phyloP scores from a whole-genome alignment of 2,329 filamentous ascomycete genomes.

The Pseudogymnoascus sp. region DNA sequence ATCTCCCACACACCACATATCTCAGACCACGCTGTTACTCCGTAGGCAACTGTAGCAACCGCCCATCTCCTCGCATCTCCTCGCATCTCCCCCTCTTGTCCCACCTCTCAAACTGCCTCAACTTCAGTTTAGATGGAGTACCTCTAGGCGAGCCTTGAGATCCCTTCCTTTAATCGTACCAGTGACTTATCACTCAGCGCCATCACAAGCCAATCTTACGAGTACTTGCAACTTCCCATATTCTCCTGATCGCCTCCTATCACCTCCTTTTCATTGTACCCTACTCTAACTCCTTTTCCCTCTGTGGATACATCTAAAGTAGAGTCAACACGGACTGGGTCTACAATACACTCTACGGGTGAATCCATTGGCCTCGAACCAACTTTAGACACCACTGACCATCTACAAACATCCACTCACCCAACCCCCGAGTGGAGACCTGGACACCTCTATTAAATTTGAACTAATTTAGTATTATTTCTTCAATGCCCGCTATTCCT shows the following conservation, averaged over 20 bases:
- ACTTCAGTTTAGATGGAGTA: not conserved
- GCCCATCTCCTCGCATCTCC: no score
- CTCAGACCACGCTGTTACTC: slow-evolving; percentile 2
- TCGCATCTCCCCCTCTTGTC: no score
- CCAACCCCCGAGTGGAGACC: not conserved
- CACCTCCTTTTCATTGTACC: not conserved
- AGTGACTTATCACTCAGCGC: not conserved
- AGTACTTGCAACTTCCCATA: not conserved
- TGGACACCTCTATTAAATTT: not conserved
- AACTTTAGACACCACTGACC: not conserved
- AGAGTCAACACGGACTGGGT: not conserved
- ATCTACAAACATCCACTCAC: not conserved
- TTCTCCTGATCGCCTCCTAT: not conserved
- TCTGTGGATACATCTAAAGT: not conserved
- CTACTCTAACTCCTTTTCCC: not conserved
- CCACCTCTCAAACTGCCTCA: no score
- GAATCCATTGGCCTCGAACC: not conserved
- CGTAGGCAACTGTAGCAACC: not conserved
- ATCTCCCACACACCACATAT: not conserved
- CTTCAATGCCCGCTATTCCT: not conserved
- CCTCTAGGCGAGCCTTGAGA: not conserved
- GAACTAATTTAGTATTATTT: not conserved
- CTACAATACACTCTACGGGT: not conserved
- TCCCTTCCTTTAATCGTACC: not conserved
- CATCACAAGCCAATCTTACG: not conserved